Percentiles rank a stretch among this genome's conserved stretches.
phyloP scores from a whole-genome alignment of 768 basidiomycete species.

The Coprinopsis sp. region DNA sequence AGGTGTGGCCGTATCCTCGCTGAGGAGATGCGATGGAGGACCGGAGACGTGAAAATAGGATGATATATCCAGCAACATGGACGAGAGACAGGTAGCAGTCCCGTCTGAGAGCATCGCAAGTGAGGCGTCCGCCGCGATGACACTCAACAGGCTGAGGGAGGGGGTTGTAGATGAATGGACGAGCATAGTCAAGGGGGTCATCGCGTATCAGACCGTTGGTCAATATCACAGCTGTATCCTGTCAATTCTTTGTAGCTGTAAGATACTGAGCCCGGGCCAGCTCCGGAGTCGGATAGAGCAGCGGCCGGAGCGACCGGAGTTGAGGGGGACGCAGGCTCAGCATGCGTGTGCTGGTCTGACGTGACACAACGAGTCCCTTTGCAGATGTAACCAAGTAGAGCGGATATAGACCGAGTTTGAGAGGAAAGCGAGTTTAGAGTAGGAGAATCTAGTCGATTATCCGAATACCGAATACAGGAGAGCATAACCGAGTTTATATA shows the following conservation, averaged over 20 bases:
- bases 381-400: too few species aligned
- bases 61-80: conserved; percentile 42
- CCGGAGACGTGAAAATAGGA: conserved; percentile 33
- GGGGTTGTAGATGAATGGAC: conserved; percentile 90
- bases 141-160: conserved; percentile 70
- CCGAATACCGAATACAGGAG: too few species aligned
- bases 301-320: too few species aligned
- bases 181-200: conserved; percentile 89
- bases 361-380: too few species aligned
- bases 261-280: too few species aligned
- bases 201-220: conserved; percentile 67
- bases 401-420: too few species aligned
- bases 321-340: too few species aligned
- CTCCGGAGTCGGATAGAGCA: too few species aligned
- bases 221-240: conserved; percentile 63
- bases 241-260: not conserved
- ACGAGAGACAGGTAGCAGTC: conserved; percentile 40
- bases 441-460: too few species aligned
- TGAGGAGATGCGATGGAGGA: conserved; percentile 9
- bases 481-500: too few species aligned
- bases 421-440: too few species aligned
- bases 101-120: conserved; percentile 76
- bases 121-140: conserved; percentile 70
- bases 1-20: not conserved
- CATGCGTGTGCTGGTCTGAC: too few species aligned